phyloP scores from a whole-genome alignment of 176 grass and related monocot genomes.

The Leersia perrieri region DNA sequence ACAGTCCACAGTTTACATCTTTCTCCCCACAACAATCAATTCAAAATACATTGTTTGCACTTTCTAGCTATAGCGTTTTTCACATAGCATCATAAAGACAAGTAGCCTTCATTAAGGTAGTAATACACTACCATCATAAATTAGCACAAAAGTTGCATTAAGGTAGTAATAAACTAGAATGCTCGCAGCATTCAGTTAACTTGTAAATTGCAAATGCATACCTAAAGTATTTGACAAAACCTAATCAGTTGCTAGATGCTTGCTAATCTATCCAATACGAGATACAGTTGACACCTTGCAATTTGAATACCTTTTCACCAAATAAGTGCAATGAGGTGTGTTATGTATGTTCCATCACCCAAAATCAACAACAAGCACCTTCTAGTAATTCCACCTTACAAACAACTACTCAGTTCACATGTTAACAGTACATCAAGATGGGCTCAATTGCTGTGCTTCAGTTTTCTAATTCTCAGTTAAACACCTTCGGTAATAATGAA shows the following conservation, averaged over 20 bases:
- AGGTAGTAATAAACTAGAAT: neutral
- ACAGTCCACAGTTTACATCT: neutral
- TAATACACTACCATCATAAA: neutral
- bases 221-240: neutral
- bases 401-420: slow-evolving; percentile 3
- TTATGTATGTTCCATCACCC: neutral
- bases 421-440: neutral
- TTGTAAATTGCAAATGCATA: neutral
- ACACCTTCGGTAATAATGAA: neutral
- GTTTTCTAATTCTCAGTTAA: neutral
- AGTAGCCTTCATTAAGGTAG: neutral
- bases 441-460: neutral
- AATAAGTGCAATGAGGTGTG: neutral
- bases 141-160: neutral
- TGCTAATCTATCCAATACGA: neutral
- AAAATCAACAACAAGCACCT: slow-evolving; percentile 3
- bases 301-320: neutral
- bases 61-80: neutral
- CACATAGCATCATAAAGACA: neutral
- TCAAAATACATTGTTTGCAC: neutral
- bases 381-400: neutral
- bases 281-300: neutral
- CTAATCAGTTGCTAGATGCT: neutral
- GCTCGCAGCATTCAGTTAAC: no score
- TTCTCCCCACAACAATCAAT: neutral